Evolutionary conservation across 2,329 filamentous ascomycete genomes (phyloP).

Genomic region (Penicillium freii): DNA sequence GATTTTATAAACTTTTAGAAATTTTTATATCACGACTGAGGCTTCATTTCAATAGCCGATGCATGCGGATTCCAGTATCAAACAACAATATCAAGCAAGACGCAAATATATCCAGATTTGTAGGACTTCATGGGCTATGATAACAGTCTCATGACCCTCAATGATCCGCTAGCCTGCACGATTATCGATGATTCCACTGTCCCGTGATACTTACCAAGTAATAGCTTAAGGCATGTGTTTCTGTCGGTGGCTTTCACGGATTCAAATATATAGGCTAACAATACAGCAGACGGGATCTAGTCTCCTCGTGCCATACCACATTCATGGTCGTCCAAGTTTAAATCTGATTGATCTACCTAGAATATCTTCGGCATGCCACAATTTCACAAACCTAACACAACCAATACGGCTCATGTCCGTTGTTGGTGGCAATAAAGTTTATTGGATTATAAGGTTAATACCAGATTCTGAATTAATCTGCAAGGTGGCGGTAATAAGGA

Average conservation of each 20-base stretch:
- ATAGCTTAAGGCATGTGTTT: neutral
- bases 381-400: neutral
- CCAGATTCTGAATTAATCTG: neutral
- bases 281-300: neutral
- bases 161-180: neutral
- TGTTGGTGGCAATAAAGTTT: neutral
- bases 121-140: neutral
- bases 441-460: neutral
- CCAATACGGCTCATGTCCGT: neutral
- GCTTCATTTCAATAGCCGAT: neutral
- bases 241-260: neutral
- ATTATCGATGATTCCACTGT: neutral
- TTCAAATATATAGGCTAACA: neutral
- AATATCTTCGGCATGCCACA: neutral
- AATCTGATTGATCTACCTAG: neutral
- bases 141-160: neutral
- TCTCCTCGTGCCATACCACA: neutral
- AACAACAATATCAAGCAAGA: neutral
- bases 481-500: neutral
- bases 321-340: no score
- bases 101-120: neutral
- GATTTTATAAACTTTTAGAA: no score
- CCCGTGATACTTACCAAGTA: neutral
- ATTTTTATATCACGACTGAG: no score
- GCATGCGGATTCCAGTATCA: neutral